These are phyloP conservation scores for Uronychia setigera DNA, from an alignment of 73 alveolate species.

Conservation along the genomic window DNA sequence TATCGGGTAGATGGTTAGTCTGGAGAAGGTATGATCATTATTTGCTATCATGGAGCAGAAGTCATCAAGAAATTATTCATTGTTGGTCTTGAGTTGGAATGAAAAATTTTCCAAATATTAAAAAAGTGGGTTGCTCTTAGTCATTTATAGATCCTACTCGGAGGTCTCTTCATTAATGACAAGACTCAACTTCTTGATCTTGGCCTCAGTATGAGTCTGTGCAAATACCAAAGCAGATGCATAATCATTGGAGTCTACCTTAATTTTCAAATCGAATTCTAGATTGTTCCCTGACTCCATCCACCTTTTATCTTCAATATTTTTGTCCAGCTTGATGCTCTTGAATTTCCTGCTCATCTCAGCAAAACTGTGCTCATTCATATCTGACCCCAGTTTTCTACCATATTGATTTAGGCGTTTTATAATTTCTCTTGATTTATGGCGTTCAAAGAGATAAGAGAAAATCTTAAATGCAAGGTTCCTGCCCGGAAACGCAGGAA, in stretches of 20 bases:
- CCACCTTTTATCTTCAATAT: slow-evolving; percentile 3
- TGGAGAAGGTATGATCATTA: background rate
- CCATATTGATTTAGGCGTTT: background rate
- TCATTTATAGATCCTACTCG: background rate
- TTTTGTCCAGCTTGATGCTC: background rate
- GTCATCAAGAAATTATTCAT: background rate
- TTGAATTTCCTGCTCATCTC: background rate
- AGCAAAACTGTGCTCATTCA: background rate
- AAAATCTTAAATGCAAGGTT: slow-evolving; percentile 1
- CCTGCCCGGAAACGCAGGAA: background rate
- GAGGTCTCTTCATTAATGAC: background rate
- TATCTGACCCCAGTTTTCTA: background rate
- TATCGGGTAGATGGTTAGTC: background rate
- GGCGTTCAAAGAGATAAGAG: background rate
- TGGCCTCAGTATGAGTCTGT: background rate
- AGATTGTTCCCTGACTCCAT: background rate
- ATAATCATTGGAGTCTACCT: background rate
- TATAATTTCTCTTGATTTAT: background rate
- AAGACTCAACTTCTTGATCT: background rate
- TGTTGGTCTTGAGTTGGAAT: background rate
- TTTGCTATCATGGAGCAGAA: background rate
- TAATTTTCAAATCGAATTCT: background rate
- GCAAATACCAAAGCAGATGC: background rate
- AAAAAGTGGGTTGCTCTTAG: slow-evolving; percentile 5
- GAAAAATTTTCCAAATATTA: background rate